These are phyloP conservation scores for Exophiala calicioides DNA, from an alignment of 2,329 filamentous ascomycete genomes.

Conservation along the genomic window DNA sequence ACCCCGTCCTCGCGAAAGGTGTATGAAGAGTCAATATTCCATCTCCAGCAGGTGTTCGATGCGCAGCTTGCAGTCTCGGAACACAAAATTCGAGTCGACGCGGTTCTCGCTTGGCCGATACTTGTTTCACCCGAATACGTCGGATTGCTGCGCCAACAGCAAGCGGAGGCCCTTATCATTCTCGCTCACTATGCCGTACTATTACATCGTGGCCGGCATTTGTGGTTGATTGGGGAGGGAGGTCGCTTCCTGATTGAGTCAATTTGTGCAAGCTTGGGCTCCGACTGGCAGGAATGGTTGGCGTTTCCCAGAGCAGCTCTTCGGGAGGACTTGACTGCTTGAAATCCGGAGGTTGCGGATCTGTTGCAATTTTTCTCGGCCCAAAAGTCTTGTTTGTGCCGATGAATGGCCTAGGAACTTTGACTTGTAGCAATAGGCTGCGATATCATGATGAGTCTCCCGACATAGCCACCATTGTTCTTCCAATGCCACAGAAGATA, in stretches of 20 bases:
- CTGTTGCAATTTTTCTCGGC: not conserved
- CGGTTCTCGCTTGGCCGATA: conserved; percentile 38
- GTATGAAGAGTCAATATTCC: conserved; percentile 19
- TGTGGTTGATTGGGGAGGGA: conserved; percentile 24
- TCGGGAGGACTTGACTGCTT: not conserved
- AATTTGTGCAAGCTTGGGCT: conserved; percentile 8
- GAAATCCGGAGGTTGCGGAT: not conserved
- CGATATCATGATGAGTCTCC: not conserved
- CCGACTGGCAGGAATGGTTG: conserved; percentile 15
- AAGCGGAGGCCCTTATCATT: conserved; percentile 37
- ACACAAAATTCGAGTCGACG: not conserved
- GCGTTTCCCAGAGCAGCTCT: conserved; percentile 6
- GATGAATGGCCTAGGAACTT: not conserved
- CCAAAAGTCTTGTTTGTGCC: too few species aligned
- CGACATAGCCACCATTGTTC: not conserved
- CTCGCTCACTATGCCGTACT: conserved; percentile 34
- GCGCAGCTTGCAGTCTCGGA: conserved; percentile 1
- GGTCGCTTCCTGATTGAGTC: conserved; percentile 32
- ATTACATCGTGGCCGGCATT: conserved; percentile 25
- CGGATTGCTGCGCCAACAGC: conserved; percentile 38
- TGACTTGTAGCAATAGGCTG: not conserved
- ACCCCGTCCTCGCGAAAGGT: conserved; percentile 5
- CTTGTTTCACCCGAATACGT: conserved; percentile 36
- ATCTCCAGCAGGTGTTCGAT: conserved; percentile 22
- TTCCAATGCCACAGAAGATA: conserved; percentile 1